Evolutionary conservation across 2,329 filamentous ascomycete species (phyloP), one percentile per base, ranked within the genome.

Genomic region (Microsporum audouinii): DNA sequence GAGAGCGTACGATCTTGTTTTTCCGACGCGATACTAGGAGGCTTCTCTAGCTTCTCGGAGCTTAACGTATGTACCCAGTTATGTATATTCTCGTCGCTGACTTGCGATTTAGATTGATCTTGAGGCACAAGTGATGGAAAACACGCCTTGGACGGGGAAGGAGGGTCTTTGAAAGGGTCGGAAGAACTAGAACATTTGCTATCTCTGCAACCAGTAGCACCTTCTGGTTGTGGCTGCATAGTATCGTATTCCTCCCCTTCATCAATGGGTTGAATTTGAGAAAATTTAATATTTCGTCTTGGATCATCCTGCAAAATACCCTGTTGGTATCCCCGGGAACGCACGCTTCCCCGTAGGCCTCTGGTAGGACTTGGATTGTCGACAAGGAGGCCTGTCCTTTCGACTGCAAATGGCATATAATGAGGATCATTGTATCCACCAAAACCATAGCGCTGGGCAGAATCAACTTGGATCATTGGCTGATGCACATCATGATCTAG

Each of bases 231-330:
- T 12, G 17, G 36, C 55, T 51, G 49, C n/a, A 63, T 56, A 61
- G 76, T 75, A 61, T 83, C 81, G 58, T 84, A 81, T 64, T 85
- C 84, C 62, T 86, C 84, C 10, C 79, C 73, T 68, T 84, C 82
- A 41, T 84, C 83, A 53, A 87, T 87, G 0, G 83, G 82, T 67
- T 85, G 83, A 31, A 86, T 86, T 29, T 77, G 74, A 2, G 79
- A 79, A 36, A 80, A 78, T 5, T 77, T 77, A 17, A 79, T 76
- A 61, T 74, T 78, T 36, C 77, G 71, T 58, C 80, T 75, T 49
- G 72, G 33, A 58, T 81, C 79, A 36, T 81, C 78, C 65, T 79
- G 80, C 51, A 73, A 70, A 23, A 75, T 72, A 2, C 74, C 67
- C n/a, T 71, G 69, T 61, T 76, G 75, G 55, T 75, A 76, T 4